phyloP scores from a whole-genome alignment of 2,329 filamentous ascomycete species.

The Malbranchea cinnamomea region DNA sequence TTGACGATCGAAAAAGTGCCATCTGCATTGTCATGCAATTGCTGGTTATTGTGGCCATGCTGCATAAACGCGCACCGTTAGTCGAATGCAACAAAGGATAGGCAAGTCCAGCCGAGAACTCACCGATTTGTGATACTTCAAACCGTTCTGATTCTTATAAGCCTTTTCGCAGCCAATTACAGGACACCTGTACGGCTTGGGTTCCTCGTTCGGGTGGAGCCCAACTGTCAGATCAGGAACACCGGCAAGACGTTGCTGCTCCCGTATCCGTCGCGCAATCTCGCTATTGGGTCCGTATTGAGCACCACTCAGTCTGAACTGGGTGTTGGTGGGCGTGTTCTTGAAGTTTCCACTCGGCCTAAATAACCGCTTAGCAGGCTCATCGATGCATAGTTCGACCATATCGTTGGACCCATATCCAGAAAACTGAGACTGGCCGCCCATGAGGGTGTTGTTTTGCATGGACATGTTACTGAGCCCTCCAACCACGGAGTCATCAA shows the following conservation, averaged over 20 bases:
- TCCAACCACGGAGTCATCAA: conserved; percentile 58
- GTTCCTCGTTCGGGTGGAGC: conserved; percentile 58
- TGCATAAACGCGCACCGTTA: conserved; percentile 15
- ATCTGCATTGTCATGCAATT: conserved; percentile 90
- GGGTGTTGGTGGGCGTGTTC: conserved; percentile 52
- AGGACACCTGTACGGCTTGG: conserved; percentile 94
- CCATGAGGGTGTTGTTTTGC: conserved; percentile 31
- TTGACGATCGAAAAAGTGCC: conserved; percentile 98
- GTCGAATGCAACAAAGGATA: conserved; percentile 5
- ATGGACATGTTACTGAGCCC: conserved; percentile 46
- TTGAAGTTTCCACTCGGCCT: conserved; percentile 63
- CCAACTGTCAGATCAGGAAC: conserved; percentile 31
- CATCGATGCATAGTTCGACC: conserved; percentile 61
- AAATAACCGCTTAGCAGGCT: conserved; percentile 86
- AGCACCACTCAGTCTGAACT: conserved; percentile 59
- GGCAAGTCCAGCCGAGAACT: conserved; percentile 23
- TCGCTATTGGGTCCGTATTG: conserved; percentile 67
- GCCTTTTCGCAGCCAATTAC: conserved; percentile 98
- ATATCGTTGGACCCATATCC: conserved; percentile 33
- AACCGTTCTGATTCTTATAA: conserved; percentile 97
- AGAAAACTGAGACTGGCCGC: conserved; percentile 24
- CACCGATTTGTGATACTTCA: conserved; percentile 73
- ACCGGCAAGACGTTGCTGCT: conserved; percentile 48
- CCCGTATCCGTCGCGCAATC: conserved; percentile 49
- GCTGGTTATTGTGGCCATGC: conserved; percentile 92